Base-by-base conservation (phyloP, 768 basidiomycete species). In the Russula virescens region DNA sequence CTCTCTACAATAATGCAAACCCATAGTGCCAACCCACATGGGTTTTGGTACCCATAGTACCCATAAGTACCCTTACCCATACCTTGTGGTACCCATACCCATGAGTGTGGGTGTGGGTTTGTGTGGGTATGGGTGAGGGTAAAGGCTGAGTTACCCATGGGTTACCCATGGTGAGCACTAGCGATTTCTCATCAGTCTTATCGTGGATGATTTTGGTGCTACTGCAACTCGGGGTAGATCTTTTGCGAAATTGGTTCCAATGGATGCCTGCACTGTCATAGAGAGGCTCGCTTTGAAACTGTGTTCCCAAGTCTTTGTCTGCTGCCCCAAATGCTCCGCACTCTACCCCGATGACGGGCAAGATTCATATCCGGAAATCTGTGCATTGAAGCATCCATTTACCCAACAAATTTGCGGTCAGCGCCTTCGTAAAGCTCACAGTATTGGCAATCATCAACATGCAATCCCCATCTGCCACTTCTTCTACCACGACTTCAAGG, bases 401-500 rank as follows among this genome's bases (percentile, higher is more conserved):
- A 26, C 34, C 26, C 25, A 55, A 26, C 35, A 43, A n/a, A 43
- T 49, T 19, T 63, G 55, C n/a, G 47, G 47, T 18, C 45, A 11
- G 28, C 34, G 2, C 14, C 50, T 63, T 3, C 26, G 31, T 8
- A 63, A 47, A 50, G 5, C 49, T 28, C 55, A 47, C 19, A 43
- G 13, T 6, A 47, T 58, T 47, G 2, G 8, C 11, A 11, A 11
- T 11, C 35, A 35, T 34, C 18, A 51, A 19, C 14, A 52, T 13
- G 0, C 3, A 1, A n/a, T 26, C 40, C 62, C 57, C 1, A 42
- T 56, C 5, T 42, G 43, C n/a, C 28, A 14, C 3, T 63, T 51
- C 54, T 10, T 59, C 4, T 63, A 63, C n/a, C 62, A 63, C 10
- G 28, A 63, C 16, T 58, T 63, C 34, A 63, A 58, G 23, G 45